Evolutionary conservation across 495 filamentous ascomycete species (phyloP).

Genomic region (Parathielavia appendiculata): DNA sequence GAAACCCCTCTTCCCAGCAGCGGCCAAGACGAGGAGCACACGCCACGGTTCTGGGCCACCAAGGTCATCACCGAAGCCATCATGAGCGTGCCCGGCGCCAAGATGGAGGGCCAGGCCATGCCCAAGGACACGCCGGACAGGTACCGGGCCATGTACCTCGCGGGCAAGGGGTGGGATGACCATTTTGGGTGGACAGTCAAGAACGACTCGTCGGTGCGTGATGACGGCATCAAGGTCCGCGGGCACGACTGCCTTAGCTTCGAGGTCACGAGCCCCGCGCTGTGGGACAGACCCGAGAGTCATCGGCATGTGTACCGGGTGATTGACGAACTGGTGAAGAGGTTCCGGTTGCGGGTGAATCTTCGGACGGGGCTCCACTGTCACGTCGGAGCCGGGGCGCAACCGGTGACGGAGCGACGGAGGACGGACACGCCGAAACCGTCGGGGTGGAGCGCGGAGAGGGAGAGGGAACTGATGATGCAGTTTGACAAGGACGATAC

Average conservation of each 20-base stretch:
- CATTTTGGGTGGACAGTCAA: conserved; percentile 6
- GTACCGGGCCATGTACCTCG: background rate
- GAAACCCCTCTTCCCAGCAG: too few species aligned
- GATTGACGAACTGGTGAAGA: background rate
- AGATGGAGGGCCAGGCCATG: background rate
- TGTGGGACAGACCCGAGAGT: conserved; percentile 16
- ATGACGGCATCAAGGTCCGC: background rate
- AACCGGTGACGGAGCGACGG: background rate
- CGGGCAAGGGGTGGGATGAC: background rate
- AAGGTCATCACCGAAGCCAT: conserved; percentile 4
- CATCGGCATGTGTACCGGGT: conserved; percentile 10
- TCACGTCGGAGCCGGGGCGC: conserved; percentile 12
- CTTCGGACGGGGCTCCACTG: conserved; percentile 10
- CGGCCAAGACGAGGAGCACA: background rate
- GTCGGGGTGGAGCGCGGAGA: background rate
- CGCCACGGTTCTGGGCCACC: background rate
- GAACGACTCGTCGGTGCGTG: background rate
- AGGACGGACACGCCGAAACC: background rate
- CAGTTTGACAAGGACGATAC: background rate
- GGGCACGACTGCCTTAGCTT: background rate
- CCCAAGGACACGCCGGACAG: background rate
- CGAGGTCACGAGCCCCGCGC: conserved; percentile 12
- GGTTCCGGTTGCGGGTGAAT: conserved; percentile 11
- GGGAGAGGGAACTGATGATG: background rate
- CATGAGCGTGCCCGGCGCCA: conserved; percentile 12